phyloP scores from a whole-genome alignment of 148 eudicot species.

The Chenopodium suecicum region DNA sequence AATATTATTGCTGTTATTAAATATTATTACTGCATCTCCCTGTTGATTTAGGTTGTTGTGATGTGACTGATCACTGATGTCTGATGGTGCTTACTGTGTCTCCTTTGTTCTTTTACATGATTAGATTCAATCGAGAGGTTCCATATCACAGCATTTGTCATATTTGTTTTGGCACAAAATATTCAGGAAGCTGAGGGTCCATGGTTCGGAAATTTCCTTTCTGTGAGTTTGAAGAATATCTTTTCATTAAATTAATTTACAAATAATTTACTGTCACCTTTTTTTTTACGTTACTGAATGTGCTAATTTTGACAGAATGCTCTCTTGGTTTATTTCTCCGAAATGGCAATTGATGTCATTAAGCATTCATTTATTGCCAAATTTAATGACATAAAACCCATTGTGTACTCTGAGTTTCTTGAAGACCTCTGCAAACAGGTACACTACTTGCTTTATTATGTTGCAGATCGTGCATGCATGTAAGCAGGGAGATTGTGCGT shows the following conservation, averaged over 20 bases:
- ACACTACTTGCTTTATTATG: neutral
- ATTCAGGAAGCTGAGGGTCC: slow-evolving; percentile 93
- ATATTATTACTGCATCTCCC: neutral
- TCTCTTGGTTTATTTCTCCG: slow-evolving; percentile 72
- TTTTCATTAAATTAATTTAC: slow-evolving; percentile 3
- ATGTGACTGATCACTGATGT: neutral
- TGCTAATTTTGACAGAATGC: slow-evolving; percentile 75
- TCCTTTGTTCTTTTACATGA: slow-evolving; percentile 27
- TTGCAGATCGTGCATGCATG: neutral
- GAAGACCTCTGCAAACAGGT: slow-evolving; percentile 99
- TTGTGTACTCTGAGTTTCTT: slow-evolving; percentile 84
- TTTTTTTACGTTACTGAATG: slow-evolving; percentile 18
- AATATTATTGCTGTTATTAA: neutral
- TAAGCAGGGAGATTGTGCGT: neutral
- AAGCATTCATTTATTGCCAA: slow-evolving; percentile 94
- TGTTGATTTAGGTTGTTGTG: neutral
- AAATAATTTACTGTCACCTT: slow-evolving; percentile 9
- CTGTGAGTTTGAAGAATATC: slow-evolving; percentile 47
- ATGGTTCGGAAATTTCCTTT: slow-evolving; percentile 84
- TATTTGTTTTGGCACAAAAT: slow-evolving; percentile 93
- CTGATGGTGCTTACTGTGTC: slow-evolving; percentile 5
- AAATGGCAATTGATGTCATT: slow-evolving; percentile 79
- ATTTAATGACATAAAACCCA: slow-evolving; percentile 89
- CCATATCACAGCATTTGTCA: slow-evolving; percentile 82
- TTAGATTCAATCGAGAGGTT: slow-evolving; percentile 95